Percentiles rank a stretch among this genome's conserved stretches.
These are phyloP conservation scores for Steccherinum ochraceum DNA, from an alignment of 768 basidiomycete genomes.

Conservation along the genomic window DNA sequence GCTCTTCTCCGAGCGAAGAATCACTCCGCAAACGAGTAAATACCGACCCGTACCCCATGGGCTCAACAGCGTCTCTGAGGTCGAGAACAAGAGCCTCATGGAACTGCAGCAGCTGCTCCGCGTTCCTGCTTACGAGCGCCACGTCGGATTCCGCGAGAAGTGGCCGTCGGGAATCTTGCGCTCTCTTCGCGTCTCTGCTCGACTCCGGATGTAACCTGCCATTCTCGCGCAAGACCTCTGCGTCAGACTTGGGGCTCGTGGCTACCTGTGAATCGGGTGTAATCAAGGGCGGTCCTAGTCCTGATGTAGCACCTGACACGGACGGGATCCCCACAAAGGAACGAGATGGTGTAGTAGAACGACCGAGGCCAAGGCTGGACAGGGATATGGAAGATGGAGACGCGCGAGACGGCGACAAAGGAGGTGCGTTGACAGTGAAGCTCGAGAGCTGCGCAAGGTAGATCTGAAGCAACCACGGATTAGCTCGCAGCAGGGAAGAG, in stretches of 20 bases:
- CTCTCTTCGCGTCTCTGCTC: slow-evolving; percentile 3
- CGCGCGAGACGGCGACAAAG: slow-evolving; percentile 15
- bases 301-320: slow-evolving; percentile 7
- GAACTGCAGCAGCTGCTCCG: slow-evolving; percentile 56
- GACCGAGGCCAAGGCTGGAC: slow-evolving; percentile 11
- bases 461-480: no score
- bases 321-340: slow-evolving; percentile 10
- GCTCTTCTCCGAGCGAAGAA: slow-evolving; percentile 5
- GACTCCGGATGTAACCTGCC: not conserved
- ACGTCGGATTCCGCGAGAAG: slow-evolving; percentile 56
- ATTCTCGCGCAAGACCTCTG: not conserved
- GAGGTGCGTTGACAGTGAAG: slow-evolving; percentile 29
- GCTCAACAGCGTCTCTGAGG: slow-evolving; percentile 41
- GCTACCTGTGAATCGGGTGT: not conserved
- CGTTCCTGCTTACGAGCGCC: slow-evolving; percentile 57
- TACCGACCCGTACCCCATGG: slow-evolving; percentile 38
- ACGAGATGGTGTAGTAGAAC: slow-evolving; percentile 14
- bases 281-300: slow-evolving; percentile 1
- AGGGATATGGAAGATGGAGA: slow-evolving; percentile 16
- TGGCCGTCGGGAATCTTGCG: slow-evolving; percentile 13
- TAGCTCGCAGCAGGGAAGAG: no score
- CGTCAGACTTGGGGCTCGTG: not conserved
- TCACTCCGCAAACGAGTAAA: slow-evolving; percentile 8
- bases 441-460: slow-evolving; percentile 25
- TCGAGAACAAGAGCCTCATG: slow-evolving; percentile 63